Percentiles rank a stretch among this genome's conserved stretches.
Conservation (phyloP, 139 green algal genomes). For the Closterium sp. region DNA sequence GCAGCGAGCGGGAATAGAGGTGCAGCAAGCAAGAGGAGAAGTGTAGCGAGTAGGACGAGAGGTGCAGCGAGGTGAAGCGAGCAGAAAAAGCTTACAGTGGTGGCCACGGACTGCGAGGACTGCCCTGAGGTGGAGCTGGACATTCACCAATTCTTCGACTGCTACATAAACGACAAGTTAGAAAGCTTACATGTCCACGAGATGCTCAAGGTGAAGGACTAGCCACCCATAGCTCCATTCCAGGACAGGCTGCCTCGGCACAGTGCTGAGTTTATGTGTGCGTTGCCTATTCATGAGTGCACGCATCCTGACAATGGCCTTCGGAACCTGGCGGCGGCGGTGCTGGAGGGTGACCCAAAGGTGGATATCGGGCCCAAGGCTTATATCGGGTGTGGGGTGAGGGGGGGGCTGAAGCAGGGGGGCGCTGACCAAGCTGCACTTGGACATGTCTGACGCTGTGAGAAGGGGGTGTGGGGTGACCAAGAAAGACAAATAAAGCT, state of each 20-base stretch:
- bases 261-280: slow-evolving; percentile 34
- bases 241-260: slow-evolving; percentile 43
- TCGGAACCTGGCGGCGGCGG: slow-evolving; percentile 60
- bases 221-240: slow-evolving; percentile 60
- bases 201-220: slow-evolving; percentile 91
- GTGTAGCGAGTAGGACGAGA: too few species aligned
- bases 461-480: slow-evolving; percentile 39
- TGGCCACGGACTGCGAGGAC: slow-evolving; percentile 38
- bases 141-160: slow-evolving; percentile 35
- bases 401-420: slow-evolving; percentile 59
- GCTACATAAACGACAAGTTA: slow-evolving; percentile 10
- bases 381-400: slow-evolving; percentile 56
- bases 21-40: too few species aligned
- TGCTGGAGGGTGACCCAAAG: slow-evolving; percentile 17
- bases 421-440: slow-evolving; percentile 89
- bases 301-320: slow-evolving; percentile 56
- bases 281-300: slow-evolving; percentile 54
- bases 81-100: slow-evolving; percentile 10
- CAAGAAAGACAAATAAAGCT: neutral
- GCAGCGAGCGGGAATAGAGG: too few species aligned
- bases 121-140: too few species aligned
- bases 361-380: slow-evolving; percentile 73
- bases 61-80: too few species aligned
- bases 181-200: slow-evolving; percentile 13
- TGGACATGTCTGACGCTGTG: slow-evolving; percentile 78